Base-by-base conservation (phyloP, 352 stramenopile species). In the Globisporangium radiosum region DNA sequence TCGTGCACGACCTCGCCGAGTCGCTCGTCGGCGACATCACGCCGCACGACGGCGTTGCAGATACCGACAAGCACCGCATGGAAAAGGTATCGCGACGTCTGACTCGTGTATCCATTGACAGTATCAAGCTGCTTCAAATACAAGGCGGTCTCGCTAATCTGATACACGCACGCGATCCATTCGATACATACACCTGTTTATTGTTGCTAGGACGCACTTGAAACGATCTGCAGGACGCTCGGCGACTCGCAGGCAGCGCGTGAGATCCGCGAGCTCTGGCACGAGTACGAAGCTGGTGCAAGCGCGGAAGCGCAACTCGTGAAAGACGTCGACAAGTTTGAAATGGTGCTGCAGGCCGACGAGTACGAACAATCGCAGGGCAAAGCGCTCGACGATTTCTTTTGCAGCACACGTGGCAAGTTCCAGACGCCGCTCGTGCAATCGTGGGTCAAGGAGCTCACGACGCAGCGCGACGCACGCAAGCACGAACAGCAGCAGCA, bases 281-380 rank as follows among this genome's bases (percentile, higher is more conserved):
- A 74, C 38, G 89, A 97, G 54, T 97, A 97, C 70, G 89, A 97
- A 67, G 71, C 87, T 40, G 84, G 86, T 38, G 65, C 57, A 17
- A 90, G 81, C 0, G 72, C 89, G 51, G 89, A 97, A 63, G 86
- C 92, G 15, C 85, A 86, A 60, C 80, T 97, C 42, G 86, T 98
- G 59, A 97, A 97, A 72, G 92, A 98, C 67, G 94, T 98, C 71
- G 92, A 98, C 68, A 97, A 97, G 69, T 93, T 98, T 57, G 92
- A 98, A 69, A 98, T 98, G 90, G 96, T 97, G 49, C 66, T 98
- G 53, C 92, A 98, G 65, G 92, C 92, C 9, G 76, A 97, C 54
- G 88, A 97, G 52, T 98, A 98, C 68, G 92, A 98, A 58, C 71
- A 71, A 40, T 81, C 69, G 17, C 81, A 93, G 61, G 68, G 74